These are phyloP conservation scores for Salix udensis DNA, from an alignment of 345 rosid genomes.

Conservation along the genomic window DNA sequence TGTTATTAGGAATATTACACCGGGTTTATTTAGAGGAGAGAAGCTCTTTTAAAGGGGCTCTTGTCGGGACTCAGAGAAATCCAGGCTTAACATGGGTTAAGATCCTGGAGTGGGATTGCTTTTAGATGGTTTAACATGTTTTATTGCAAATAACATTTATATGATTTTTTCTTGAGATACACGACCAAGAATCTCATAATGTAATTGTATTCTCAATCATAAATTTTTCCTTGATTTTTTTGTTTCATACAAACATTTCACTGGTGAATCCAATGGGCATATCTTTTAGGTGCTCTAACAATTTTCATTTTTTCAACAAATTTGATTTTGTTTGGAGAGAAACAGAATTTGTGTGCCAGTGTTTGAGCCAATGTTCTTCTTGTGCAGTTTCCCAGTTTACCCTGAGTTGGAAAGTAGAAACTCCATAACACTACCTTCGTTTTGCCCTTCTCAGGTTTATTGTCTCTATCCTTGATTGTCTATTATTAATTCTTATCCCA, in stretches of 20 bases:
- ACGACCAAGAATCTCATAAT: neutral
- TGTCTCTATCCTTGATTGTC: neutral
- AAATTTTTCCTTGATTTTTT: neutral
- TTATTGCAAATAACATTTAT: neutral
- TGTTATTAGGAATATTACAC: neutral
- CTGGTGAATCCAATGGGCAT: neutral
- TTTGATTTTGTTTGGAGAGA: too few species aligned
- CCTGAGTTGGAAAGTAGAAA: slow-evolving; percentile 91
- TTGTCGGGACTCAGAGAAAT: neutral
- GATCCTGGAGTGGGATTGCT: neutral
- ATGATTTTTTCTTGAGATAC: neutral
- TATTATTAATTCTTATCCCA: neutral
- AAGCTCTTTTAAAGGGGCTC: neutral
- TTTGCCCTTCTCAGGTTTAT: slow-evolving; percentile 85
- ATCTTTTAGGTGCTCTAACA: neutral
- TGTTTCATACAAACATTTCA: neutral
- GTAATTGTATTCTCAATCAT: neutral
- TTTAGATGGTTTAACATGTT: neutral
- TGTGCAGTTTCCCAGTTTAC: slow-evolving; percentile 66
- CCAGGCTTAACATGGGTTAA: neutral
- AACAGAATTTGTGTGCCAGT: neutral
- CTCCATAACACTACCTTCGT: slow-evolving; percentile 64
- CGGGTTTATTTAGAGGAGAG: neutral
- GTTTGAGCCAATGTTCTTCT: slow-evolving; percentile 19
- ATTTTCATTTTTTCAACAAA: neutral